Conservation (phyloP, 2,329 filamentous ascomycete species). For the Epichloe glyceriae region DNA sequence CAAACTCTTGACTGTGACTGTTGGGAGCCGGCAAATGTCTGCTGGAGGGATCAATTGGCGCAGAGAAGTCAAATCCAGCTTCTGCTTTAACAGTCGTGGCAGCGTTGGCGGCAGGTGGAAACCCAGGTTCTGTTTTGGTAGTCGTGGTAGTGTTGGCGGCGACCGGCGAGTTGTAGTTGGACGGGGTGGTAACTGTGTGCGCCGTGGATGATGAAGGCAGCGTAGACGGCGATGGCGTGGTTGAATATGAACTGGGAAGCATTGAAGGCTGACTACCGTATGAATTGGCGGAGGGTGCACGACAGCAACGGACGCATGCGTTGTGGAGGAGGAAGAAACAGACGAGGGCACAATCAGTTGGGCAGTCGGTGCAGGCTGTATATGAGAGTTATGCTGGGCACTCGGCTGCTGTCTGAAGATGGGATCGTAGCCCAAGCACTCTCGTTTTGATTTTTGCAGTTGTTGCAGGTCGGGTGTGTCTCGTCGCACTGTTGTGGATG, state of each 20-base stretch:
- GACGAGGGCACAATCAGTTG: slow-evolving; percentile 23
- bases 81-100: slow-evolving; percentile 31
- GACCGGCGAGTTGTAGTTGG: slow-evolving; percentile 22
- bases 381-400: slow-evolving; percentile 57
- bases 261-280: slow-evolving; percentile 34
- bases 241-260: slow-evolving; percentile 28
- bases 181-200: slow-evolving; percentile 11
- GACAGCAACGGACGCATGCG: slow-evolving; percentile 11
- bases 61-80: slow-evolving; percentile 32
- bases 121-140: slow-evolving; percentile 23
- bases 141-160: slow-evolving; percentile 17
- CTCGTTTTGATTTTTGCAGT: slow-evolving; percentile 83
- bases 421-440: slow-evolving; percentile 76
- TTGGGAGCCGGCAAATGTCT: slow-evolving; percentile 3
- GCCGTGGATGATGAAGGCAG: slow-evolving; percentile 15
- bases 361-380: slow-evolving; percentile 19
- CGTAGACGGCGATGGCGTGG: slow-evolving; percentile 17
- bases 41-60: slow-evolving; percentile 47
- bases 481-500: slow-evolving; percentile 67
- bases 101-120: slow-evolving; percentile 27
- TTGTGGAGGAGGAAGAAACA: slow-evolving; percentile 11
- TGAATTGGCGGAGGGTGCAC: slow-evolving; percentile 21
- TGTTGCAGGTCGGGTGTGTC: slow-evolving; percentile 80
- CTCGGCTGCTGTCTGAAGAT: slow-evolving; percentile 67
- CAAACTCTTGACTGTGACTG: slow-evolving; percentile 1